A percentile compares a stretch with the other conserved stretches of the same genome.
These are phyloP conservation scores for Melampsora larici-populina DNA, from an alignment of 1,284 basidiomycete species.

Conservation along the genomic window DNA sequence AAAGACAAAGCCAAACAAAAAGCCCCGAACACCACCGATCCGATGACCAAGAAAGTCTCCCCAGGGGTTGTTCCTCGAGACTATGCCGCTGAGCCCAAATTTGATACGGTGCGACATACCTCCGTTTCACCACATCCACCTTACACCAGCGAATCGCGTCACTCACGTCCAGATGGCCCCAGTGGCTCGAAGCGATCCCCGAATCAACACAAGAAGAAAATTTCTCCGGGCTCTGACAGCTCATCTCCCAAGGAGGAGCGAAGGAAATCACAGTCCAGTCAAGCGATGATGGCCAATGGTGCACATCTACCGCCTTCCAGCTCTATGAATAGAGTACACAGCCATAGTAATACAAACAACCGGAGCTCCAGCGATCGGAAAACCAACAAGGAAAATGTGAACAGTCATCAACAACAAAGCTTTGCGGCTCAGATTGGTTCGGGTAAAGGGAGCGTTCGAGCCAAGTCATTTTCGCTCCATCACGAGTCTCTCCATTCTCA, in stretches of 20 bases:
- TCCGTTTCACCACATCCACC: conserved; percentile 34
- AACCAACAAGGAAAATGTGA: conserved; percentile 16
- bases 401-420: background rate
- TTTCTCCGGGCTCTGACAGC: background rate
- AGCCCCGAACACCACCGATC: conserved; percentile 49
- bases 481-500: background rate
- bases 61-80: conserved; percentile 26
- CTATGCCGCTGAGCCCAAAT: conserved; percentile 45
- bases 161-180: background rate
- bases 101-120: conserved; percentile 47
- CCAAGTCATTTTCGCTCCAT: conserved; percentile 3
- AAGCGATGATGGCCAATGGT: background rate
- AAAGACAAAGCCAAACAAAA: conserved; percentile 63
- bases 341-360: no score
- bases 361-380: conserved; percentile 7
- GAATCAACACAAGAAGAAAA: conserved; percentile 29
- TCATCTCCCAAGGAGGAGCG: background rate
- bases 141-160: conserved; percentile 8
- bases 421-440: conserved; percentile 30
- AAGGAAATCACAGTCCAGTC: background rate
- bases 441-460: conserved; percentile 34
- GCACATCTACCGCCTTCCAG: background rate
- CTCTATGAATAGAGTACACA: background rate
- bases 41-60: conserved; percentile 45
- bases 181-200: conserved; percentile 29